Evolutionary conservation across 495 filamentous ascomycete genomes (phyloP).

Genomic region (Trichoderma parareesei): DNA sequence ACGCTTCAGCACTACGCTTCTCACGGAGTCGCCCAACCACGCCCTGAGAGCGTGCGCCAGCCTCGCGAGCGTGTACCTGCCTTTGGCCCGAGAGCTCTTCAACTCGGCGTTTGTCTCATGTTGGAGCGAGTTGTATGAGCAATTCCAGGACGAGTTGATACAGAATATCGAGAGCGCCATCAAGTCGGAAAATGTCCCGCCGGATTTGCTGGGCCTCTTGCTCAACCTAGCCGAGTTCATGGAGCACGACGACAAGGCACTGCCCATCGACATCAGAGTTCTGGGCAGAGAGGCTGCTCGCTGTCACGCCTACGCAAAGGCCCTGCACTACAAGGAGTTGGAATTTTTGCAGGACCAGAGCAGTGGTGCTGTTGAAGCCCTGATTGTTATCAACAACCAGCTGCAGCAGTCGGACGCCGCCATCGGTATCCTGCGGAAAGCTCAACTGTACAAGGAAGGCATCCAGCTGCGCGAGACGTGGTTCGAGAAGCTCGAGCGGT

Average conservation of each 20-base stretch:
- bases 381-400: constrained; percentile 98
- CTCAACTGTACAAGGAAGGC: constrained; percentile 87
- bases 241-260: constrained; percentile 97
- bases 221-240: constrained; percentile 98
- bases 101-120: constrained; percentile 98
- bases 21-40: constrained; percentile 93
- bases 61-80: constrained; percentile 81
- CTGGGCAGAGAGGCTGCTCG: constrained; percentile 87
- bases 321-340: constrained; percentile 95
- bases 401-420: constrained; percentile 95
- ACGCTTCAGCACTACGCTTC: constrained; percentile 86
- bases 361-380: constrained; percentile 86
- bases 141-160: constrained; percentile 86
- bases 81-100: constrained; percentile 87
- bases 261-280: constrained; percentile 92
- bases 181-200: constrained; percentile 84
- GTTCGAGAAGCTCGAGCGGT: constrained; percentile 96
- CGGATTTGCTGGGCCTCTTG: constrained; percentile 87
- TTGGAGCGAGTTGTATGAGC: constrained; percentile 94
- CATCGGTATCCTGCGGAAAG: constrained; percentile 91
- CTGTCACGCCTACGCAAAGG: constrained; percentile 96
- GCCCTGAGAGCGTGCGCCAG: constrained; percentile 88
- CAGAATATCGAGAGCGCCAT: constrained; percentile 92
- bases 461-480: constrained; percentile 89
- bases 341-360: constrained; percentile 97